Conservation (phyloP, 768 basidiomycete species). For the Candolleomyces aberdarensis region DNA sequence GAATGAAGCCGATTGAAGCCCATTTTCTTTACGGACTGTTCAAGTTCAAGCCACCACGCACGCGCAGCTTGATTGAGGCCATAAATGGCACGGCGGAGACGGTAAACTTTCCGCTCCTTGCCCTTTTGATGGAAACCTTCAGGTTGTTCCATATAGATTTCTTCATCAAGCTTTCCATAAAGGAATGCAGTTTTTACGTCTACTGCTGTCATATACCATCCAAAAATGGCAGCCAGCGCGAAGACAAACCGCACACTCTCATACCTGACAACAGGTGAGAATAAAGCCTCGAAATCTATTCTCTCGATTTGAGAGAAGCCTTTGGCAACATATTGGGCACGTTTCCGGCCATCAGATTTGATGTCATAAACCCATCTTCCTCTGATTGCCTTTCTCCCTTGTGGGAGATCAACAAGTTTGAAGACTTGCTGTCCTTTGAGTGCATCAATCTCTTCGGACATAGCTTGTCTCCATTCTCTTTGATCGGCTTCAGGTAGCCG, state of each 20-base stretch:
- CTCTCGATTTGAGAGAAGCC: constrained; percentile 14
- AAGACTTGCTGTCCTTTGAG: constrained; percentile 7
- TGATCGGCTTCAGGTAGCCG: neutral
- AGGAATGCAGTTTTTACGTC: constrained; percentile 39
- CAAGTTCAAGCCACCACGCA: constrained; percentile 13
- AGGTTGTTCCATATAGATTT: constrained; percentile 39
- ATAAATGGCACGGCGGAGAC: constrained; percentile 12
- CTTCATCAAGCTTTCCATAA: constrained; percentile 24
- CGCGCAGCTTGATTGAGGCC: constrained; percentile 15
- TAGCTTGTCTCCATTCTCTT: constrained; percentile 6
- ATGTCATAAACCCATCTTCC: constrained; percentile 17
- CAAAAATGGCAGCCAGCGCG: constrained; percentile 6
- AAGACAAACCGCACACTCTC: constrained; percentile 1
- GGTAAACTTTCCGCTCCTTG: constrained; percentile 17
- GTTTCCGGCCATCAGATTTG: constrained; percentile 15
- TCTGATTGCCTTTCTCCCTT: constrained; percentile 14
- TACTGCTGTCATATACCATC: constrained; percentile 34
- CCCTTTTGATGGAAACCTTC: constrained; percentile 24
- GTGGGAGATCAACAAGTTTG: constrained; percentile 1
- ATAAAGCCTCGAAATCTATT: constrained; percentile 10
- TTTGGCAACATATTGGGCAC: constrained; percentile 14
- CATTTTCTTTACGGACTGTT: constrained; percentile 2
- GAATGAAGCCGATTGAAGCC: constrained; percentile 6
- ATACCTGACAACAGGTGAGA: constrained; percentile 11
- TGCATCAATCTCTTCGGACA: constrained; percentile 5